Evolutionary conservation across 2,329 filamentous ascomycete genomes (phyloP), one percentile per base, ranked within the genome.

Genomic region (Alternaria gansuensis): DNA sequence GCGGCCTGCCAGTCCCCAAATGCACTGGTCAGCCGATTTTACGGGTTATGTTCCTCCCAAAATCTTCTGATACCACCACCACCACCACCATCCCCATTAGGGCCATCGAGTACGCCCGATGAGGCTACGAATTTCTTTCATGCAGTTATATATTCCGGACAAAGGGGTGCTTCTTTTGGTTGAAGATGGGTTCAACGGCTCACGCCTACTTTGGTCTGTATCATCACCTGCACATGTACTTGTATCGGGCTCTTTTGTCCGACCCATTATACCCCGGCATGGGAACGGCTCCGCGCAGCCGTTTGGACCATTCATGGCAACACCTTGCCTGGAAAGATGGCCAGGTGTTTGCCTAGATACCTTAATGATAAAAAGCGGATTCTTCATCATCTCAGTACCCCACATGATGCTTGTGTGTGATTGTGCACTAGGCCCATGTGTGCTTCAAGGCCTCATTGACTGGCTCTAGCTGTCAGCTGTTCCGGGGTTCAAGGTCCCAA

Each of bases 211-310:
- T 66, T 71, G 68, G 67, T 76, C 71, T 78, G 75, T 77, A 78
- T 70, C 70, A 75, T 73, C 73, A 78, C 65, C 68, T 74, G 72
- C 73, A 77, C 65, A 40, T 78, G 76, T 78, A 77, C 75, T 77
- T 75, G 69, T 77, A 77, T 66, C 56, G 61, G 66, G 68, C 68
- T 64, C 54, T 54, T 58, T 58, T 61, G 61, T 60, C 60, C 62
- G 66, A 72, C 73, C 67, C 72, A 73, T 68, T 74, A 76, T 76
- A 76, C 74, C 72, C 67, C 62, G 59, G 55, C 60, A 66, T 67
- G 63, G 61, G 63, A 40, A 59, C 51, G 61, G 58, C 66, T 65
- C 63, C 59, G 64, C 56, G 48, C 60, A 68, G 63, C 59, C 59
- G 64, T 61, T 40, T 64, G 60, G 59, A 66, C 62, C 61, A 66